Evolutionary conservation across 106 monocot genomes (phyloP), one percentile per base, ranked within the genome.

Genomic region (Allium fistulosum): DNA sequence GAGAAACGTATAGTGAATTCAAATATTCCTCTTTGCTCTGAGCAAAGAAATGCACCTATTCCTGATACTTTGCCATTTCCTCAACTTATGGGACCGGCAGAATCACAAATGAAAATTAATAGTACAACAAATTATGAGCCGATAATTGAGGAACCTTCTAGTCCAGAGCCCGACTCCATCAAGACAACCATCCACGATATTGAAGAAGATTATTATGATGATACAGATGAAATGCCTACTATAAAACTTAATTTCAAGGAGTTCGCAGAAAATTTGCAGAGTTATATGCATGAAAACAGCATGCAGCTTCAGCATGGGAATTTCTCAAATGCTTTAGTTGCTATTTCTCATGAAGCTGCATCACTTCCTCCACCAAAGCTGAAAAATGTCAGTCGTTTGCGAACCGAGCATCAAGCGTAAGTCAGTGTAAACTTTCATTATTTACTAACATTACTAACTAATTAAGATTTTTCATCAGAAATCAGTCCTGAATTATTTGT

Each of bases 391-490:
- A 59, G 61, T 16, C 52, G 61, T 47, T 49, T 75, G 12, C 59
- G 75, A 6, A 68, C 75, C 4, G 75, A 75, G 53, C 75, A 75
- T 62, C 16, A 53, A 45, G 68, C 58, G 75, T 75, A 75, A 46
- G 75, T 45, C 52, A 48, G 22, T 27, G 17, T 27, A 9, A 22
- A 46, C 27, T 22, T 63, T 17, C 15, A 15, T 63, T 63, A 63
- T 7, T n/a, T 49, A 47, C 6, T 37, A 11, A 37, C 7, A 63
- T 37, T 10, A 11, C 46, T 46, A 15, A 37, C 27, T 7, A 2
- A 10, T 13, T 22, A 9, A 51, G 45, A 62, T 10, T 17, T 62
- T 6, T 62, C 26, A 62, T 15, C 1, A 22, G 22, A 62, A 7
- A 46, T 48, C n/a, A n/a, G 14, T 9, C 4, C 45, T 48, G 46